Percentiles rank a stretch among this genome's conserved stretches.
Evolutionary conservation across 208 protist genomes (phyloP).

Genomic region (Balamuthia mandrillaris): DNA sequence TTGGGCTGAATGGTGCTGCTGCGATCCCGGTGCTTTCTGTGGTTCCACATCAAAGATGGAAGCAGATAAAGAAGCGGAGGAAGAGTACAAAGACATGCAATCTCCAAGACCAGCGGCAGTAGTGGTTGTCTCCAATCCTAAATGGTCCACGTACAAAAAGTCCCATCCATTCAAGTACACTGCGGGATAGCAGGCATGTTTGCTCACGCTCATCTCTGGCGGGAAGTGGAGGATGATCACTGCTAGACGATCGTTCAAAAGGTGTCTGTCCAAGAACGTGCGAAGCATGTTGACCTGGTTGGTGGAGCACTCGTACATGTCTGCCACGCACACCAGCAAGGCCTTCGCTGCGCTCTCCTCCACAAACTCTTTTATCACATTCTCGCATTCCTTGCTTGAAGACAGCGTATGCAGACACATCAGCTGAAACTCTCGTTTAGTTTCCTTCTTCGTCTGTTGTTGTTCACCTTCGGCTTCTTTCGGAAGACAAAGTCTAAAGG

Average conservation of each 20-base stretch:
- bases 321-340: background rate
- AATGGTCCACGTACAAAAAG: constrained; percentile 39
- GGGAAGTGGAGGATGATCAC: constrained; percentile 36
- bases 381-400: background rate
- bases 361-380: background rate
- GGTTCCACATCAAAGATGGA: too few species aligned
- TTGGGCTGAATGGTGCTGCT: too few species aligned
- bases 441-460: too few species aligned
- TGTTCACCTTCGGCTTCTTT: too few species aligned
- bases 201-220: constrained; percentile 13
- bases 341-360: background rate
- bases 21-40: too few species aligned
- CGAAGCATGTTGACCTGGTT: background rate
- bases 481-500: too few species aligned
- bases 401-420: background rate
- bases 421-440: too few species aligned
- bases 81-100: too few species aligned
- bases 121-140: constrained; percentile 9
- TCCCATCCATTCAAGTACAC: constrained; percentile 41
- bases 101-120: too few species aligned
- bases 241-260: constrained; percentile 17
- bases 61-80: too few species aligned
- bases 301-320: background rate
- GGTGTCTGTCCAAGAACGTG: too few species aligned
- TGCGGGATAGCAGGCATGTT: background rate